phyloP scores from a whole-genome alignment of 768 basidiomycete species.

The Clavaria fumosa region DNA sequence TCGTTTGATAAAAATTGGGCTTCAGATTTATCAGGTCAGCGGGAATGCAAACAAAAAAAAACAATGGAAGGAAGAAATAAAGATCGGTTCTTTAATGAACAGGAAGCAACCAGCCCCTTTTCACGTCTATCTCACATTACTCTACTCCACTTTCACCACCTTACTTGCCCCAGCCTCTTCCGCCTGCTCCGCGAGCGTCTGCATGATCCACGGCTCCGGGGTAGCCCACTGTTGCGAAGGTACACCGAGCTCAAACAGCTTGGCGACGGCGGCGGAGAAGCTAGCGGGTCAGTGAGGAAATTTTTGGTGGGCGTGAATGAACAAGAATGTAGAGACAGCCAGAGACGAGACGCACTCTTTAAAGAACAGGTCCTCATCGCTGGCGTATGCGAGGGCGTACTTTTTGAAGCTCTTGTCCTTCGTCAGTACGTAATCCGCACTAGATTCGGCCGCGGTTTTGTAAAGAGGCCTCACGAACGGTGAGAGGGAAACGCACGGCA shows the following conservation, averaged over 20 bases:
- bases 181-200: slow-evolving; percentile 32
- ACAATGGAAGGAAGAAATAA: background rate
- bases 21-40: background rate
- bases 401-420: slow-evolving; percentile 92
- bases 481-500: slow-evolving; percentile 45
- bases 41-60: background rate
- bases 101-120: no score
- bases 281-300: no score
- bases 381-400: slow-evolving; percentile 73
- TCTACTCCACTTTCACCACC: background rate
- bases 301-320: slow-evolving; percentile 6
- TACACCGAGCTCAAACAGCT: slow-evolving; percentile 88
- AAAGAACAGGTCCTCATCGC: slow-evolving; percentile 79
- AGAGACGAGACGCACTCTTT: slow-evolving; percentile 52
- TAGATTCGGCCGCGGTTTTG: no score
- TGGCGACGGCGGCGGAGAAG: slow-evolving; percentile 65
- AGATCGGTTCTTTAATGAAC: background rate
- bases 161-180: slow-evolving; percentile 1
- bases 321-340: slow-evolving; percentile 2
- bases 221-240: slow-evolving; percentile 62
- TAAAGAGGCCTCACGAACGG: no score
- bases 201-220: slow-evolving; percentile 65
- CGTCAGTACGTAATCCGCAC: slow-evolving; percentile 76
- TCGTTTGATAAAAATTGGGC: no score
- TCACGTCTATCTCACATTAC: background rate